Evolutionary conservation across 2,329 filamentous ascomycete species (phyloP), one percentile per base, ranked within the genome.

Genomic region (Stachybotrys echinatus): DNA sequence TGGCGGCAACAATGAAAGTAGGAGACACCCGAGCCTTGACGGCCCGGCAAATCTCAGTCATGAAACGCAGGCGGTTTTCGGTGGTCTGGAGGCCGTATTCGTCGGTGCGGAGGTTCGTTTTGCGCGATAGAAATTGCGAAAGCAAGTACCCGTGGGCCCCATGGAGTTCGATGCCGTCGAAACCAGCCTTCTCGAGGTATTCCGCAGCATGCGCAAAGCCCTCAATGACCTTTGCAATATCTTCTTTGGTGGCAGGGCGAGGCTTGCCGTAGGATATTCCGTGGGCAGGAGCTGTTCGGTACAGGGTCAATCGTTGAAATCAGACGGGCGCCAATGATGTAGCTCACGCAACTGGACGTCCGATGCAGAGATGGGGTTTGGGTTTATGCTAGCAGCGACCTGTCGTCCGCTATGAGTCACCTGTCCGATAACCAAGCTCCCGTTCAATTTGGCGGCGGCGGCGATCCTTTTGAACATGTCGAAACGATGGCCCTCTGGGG

Each of bases 401-500:
- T 85, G 81, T 1, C 82, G 71, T 12, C 84, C 83, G 0, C 82
- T 79, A 56, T 87, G 83, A 45, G 69, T 74, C 48, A 87, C 71
- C 60, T 87, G 83, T 1, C 67, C 80, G 12, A 86, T 64, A 27
- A 85, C 70, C 42, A 86, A 66, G 51, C 69, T 75, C 12, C 83
- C 83, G 34, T 83, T 67, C 27, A 71, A 72, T 66, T 83, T 85
- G 5, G 70, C 70, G 2, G 65, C 72, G 3, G 67, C 64, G 0
- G 80, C 82, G 48, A 85, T 56, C 48, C 74, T 70, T 60, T 73
- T 73, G 69, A 84, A 85, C 0, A 66, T 73, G 39, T 85, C 79
- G 56, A 86, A 85, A 6, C 83, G 70, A 52, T 76, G 69, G 37
- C 80, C 82, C 19, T 70, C 65, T 52, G 74, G 77, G 1, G 69